Percentiles rank a stretch among this genome's conserved stretches.
These are phyloP conservation scores for Fonsecaea pedrosoi DNA, from an alignment of 2,329 filamentous ascomycete species.

Conservation along the genomic window DNA sequence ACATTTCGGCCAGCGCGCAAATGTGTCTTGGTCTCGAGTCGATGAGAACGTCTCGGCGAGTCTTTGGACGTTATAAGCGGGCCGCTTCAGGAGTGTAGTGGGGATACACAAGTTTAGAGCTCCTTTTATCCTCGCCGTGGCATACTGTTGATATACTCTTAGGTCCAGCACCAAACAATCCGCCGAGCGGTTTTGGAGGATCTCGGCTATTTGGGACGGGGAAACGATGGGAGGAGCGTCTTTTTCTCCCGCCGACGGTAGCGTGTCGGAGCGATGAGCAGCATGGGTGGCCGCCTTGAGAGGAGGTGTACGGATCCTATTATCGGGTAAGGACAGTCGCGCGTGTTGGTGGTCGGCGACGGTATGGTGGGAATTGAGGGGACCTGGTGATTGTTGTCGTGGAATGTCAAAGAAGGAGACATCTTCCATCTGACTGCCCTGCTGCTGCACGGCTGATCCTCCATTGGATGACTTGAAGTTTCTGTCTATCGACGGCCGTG, in stretches of 20 bases:
- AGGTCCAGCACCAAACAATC: conserved; percentile 79
- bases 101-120: conserved; percentile 94
- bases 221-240: conserved; percentile 60
- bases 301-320: conserved; percentile 52
- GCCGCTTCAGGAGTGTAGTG: conserved; percentile 87
- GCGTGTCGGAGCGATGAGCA: conserved; percentile 56
- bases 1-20: conserved; percentile 76
- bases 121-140: conserved; percentile 74
- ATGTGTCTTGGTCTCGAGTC: conserved; percentile 71
- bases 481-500: conserved; percentile 25
- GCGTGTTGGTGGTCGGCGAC: conserved; percentile 56
- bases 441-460: neutral
- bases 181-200: conserved; percentile 60
- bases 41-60: conserved; percentile 84
- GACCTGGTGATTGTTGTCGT: conserved; percentile 57
- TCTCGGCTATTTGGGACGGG: conserved; percentile 60
- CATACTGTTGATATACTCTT: conserved; percentile 82
- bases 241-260: conserved; percentile 59
- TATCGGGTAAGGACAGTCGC: conserved; percentile 62
- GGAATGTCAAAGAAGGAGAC: conserved; percentile 52
- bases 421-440: conserved; percentile 26
- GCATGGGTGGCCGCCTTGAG: conserved; percentile 9
- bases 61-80: conserved; percentile 88
- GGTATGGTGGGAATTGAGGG: conserved; percentile 49
- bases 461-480: conserved; percentile 28